Percentiles rank a stretch among this genome's conserved stretches.
Conservation (phyloP, 345 rosid species). For the Euphorbia tirucalli region DNA sequence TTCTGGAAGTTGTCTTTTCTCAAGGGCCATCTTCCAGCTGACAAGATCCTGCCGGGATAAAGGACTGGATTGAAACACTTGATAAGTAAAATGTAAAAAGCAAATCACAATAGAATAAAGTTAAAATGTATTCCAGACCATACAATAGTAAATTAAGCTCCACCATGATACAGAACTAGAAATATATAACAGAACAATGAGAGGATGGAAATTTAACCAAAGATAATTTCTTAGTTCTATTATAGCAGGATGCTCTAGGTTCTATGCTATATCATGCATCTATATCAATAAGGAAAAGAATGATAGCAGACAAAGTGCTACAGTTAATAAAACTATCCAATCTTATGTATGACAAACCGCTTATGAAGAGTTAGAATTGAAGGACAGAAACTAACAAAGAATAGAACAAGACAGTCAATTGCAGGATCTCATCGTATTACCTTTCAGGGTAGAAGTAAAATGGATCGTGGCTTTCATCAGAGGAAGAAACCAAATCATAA, state of each 20-base stretch:
- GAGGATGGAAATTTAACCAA: neutral
- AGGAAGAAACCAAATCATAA: slow-evolving; percentile 46
- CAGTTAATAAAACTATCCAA: neutral
- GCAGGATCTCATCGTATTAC: slow-evolving; percentile 32
- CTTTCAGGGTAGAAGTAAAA: slow-evolving; percentile 73
- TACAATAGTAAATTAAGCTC: slow-evolving; percentile 1
- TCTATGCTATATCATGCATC: neutral
- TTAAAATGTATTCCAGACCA: neutral
- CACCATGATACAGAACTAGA: neutral
- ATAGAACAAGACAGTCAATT: neutral
- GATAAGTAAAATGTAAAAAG: slow-evolving; percentile 9
- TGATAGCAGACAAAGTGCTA: neutral
- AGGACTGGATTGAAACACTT: slow-evolving; percentile 44
- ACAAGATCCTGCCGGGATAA: slow-evolving; percentile 93
- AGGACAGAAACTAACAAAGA: neutral
- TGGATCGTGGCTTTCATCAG: slow-evolving; percentile 38
- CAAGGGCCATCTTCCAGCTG: slow-evolving; percentile 95
- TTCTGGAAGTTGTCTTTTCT: slow-evolving; percentile 77
- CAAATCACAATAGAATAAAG: slow-evolving; percentile 5
- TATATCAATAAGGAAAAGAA: neutral
- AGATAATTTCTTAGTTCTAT: neutral
- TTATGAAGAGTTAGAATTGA: neutral
- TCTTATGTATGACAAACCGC: neutral
- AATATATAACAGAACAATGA: neutral
- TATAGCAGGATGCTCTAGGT: neutral